Base-by-base conservation (phyloP, 306 rosid genomes). In the Inga oerstediana region DNA sequence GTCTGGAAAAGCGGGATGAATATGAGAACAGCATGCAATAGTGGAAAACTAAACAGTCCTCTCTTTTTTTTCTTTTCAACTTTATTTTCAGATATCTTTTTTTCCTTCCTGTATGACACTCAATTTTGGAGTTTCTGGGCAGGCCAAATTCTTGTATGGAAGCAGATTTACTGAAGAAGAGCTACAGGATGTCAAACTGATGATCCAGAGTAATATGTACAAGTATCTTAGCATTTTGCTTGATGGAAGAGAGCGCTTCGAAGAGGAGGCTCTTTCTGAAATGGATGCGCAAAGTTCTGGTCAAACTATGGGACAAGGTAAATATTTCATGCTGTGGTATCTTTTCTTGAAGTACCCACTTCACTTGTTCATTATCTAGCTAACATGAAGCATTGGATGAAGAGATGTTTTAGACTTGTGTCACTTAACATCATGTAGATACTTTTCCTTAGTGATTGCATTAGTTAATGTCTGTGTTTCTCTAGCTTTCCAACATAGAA, bases 201-300 rank as follows among this genome's bases (percentile, higher is more conserved):
- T 97, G 99, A 94, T 97, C 81, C 97, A 97, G 82, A 97, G 98
- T 86, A 94, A 92, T 85, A 88, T 97, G 95, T 97, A 97, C 86
- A 97, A 87, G 85, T 97, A 97, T 88, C 95, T 97, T 70, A 97
- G 99, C 88, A 92, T 91, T 90, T 83, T 97, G 81, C 97, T 97
- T 27, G 98, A 97, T 85, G 99, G 99, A 78, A 92, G 97, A 78
- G 99, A 97, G 83, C 98, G 97, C 49, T 97, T 97, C 73, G 98
- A 97, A 91, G 99, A 97, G 86, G 98, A 97, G 82, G 91, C 83
- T 74, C 76, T 85, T 59, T 83, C 93, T 74, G 81, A 88, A 86
- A 89, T 86, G 79, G 87, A 82, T 64, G 89, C 82, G 79, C 85
- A 71, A 76, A 76, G 75, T 84, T 84, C 83, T 62, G 80, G 86